Conservation (phyloP, 495 filamentous ascomycete genomes). For the Penicillium diatomitis region DNA sequence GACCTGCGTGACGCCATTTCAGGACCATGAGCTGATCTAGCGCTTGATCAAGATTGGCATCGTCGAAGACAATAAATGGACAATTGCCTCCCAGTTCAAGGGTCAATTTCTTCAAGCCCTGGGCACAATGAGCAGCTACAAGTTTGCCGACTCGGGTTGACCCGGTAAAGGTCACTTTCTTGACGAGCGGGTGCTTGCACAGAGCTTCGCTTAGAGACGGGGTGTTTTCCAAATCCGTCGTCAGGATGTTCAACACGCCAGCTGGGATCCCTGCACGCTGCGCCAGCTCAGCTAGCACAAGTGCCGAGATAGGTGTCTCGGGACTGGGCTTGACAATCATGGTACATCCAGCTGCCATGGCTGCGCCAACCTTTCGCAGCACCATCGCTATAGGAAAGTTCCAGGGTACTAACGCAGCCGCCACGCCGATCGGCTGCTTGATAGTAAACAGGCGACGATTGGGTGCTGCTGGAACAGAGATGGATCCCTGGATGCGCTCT, state of each 20-base stretch:
- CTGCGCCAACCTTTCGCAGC: constrained; percentile 58
- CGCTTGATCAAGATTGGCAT: constrained; percentile 58
- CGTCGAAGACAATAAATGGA: constrained; percentile 66
- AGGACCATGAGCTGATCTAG: constrained; percentile 49
- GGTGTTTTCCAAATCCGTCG: constrained; percentile 52
- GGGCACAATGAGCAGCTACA: constrained; percentile 48
- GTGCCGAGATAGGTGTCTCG: constrained; percentile 47
- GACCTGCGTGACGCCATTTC: constrained; percentile 61
- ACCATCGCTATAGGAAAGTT: constrained; percentile 59
- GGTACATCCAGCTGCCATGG: constrained; percentile 64
- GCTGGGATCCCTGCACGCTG: constrained; percentile 46
- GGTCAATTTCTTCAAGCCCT: constrained; percentile 60
- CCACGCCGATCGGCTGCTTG: constrained; percentile 61
- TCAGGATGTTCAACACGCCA: constrained; percentile 49
- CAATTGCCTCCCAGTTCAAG: constrained; percentile 71
- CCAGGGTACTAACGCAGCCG: constrained; percentile 58
- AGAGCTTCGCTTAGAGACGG: constrained; percentile 55
- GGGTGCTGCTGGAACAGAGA: constrained; percentile 45
- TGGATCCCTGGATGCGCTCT: constrained; percentile 56
- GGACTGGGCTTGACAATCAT: constrained; percentile 56
- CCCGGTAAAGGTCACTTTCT: constrained; percentile 69
- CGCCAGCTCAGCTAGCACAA: constrained; percentile 45
- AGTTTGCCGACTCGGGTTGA: constrained; percentile 56
- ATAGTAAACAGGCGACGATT: constrained; percentile 59
- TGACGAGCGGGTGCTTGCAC: constrained; percentile 53